Percentiles rank a stretch among this genome's conserved stretches.
Evolutionary conservation across 2,329 filamentous ascomycete genomes (phyloP).

Genomic region (Phaeomoniella chlamydospora): DNA sequence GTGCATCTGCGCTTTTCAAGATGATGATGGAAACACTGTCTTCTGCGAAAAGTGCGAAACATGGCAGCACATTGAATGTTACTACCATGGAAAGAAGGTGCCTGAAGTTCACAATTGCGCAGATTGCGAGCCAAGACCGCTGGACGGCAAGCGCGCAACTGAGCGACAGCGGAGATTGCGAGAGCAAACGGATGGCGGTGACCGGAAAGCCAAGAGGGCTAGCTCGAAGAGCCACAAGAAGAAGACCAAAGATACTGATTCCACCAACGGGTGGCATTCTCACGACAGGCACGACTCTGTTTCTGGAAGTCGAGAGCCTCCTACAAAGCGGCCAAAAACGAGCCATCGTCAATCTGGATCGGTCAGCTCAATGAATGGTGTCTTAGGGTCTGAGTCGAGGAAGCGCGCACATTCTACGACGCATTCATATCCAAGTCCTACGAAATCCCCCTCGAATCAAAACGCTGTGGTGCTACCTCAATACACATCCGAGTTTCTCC

Average conservation of each 20-base stretch:
- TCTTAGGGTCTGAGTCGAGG: conserved; percentile 45
- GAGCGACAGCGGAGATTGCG: conserved; percentile 55
- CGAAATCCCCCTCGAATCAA: conserved; percentile 38
- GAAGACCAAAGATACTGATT: conserved; percentile 61
- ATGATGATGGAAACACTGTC: conserved; percentile 96
- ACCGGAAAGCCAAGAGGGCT: conserved; percentile 61
- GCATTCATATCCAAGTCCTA: conserved; percentile 57
- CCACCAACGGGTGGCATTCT: conserved; percentile 50
- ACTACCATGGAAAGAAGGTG: conserved; percentile 67
- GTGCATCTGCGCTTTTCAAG: conserved; percentile 85
- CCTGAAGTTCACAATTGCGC: conserved; percentile 73
- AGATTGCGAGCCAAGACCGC: conserved; percentile 65
- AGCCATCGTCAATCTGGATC: conserved; percentile 68
- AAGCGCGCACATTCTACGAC: conserved; percentile 46
- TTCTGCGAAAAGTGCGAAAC: conserved; percentile 92
- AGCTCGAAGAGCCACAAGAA: conserved; percentile 77
- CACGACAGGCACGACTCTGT: conserved; percentile 43
- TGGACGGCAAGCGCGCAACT: conserved; percentile 62
- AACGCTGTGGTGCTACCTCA: conserved; percentile 27
- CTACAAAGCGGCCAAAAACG: conserved; percentile 68
- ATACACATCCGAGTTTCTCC: conserved; percentile 63
- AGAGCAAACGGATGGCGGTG: conserved; percentile 40
- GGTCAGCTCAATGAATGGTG: conserved; percentile 50
- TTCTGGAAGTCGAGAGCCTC: conserved; percentile 38
- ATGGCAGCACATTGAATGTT: conserved; percentile 97